Evolutionary conservation across 2,329 filamentous ascomycete species (phyloP).

Genomic region (Pseudohalonectria lignicola): DNA sequence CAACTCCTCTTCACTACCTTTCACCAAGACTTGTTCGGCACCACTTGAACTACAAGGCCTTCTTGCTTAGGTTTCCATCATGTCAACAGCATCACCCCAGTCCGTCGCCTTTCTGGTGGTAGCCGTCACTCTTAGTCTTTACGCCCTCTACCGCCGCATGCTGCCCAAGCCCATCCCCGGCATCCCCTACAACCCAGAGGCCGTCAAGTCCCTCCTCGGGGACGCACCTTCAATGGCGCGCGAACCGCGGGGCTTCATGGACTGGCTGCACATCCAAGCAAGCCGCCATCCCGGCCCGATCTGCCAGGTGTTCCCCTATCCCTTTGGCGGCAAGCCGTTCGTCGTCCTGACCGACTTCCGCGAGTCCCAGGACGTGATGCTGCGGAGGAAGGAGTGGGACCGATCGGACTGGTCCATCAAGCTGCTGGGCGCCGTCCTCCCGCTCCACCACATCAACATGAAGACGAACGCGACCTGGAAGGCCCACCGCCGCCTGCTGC

Average conservation of each 20-base stretch:
- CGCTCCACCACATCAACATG: slow-evolving; percentile 13
- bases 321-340: slow-evolving; percentile 9
- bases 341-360: slow-evolving; percentile 14
- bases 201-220: neutral
- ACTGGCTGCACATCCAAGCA: neutral
- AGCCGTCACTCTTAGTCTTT: too few relatives aligned
- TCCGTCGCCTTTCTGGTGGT: too few relatives aligned
- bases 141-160: slow-evolving; percentile 1
- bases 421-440: slow-evolving; percentile 14
- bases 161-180: slow-evolving; percentile 2
- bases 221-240: neutral
- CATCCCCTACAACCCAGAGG: slow-evolving; percentile 3
- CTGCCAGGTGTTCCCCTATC: slow-evolving; percentile 12
- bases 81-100: too few relatives aligned
- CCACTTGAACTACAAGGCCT: too few relatives aligned
- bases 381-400: slow-evolving; percentile 19
- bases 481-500: slow-evolving; percentile 15
- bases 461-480: slow-evolving; percentile 13
- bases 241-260: neutral
- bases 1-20: too few relatives aligned
- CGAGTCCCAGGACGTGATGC: slow-evolving; percentile 17
- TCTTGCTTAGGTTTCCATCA: too few relatives aligned
- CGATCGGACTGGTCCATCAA: slow-evolving; percentile 11
- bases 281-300: slow-evolving; percentile 7
- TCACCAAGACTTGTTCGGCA: too few relatives aligned